Conservation (phyloP, 1,139 yeast species). For the Taphrina flavorubra region DNA sequence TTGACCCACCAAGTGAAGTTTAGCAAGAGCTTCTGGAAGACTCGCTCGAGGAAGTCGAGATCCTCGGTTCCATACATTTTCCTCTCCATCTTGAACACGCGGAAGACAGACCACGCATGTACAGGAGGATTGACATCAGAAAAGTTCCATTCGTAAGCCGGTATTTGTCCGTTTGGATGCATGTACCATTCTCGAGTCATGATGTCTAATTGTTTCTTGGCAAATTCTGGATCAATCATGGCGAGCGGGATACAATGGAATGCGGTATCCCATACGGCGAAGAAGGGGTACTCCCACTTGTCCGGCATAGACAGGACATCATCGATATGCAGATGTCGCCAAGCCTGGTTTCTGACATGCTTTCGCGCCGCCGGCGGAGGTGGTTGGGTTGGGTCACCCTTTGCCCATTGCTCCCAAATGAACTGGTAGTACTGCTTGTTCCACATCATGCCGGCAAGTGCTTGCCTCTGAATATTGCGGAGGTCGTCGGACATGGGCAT, state of each 20-base stretch:
- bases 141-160: constrained; percentile 98
- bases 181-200: constrained; percentile 95
- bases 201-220: constrained; percentile 85
- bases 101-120: constrained; percentile 94
- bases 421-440: constrained; percentile 91
- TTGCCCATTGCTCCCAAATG: constrained; percentile 84
- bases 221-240: constrained; percentile 93
- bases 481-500: constrained; percentile 82
- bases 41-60: constrained; percentile 82
- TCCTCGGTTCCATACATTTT: constrained; percentile 85
- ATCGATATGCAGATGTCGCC: constrained; percentile 89
- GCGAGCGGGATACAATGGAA: constrained; percentile 95
- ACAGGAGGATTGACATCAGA: constrained; percentile 97
- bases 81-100: constrained; percentile 87
- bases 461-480: constrained; percentile 88
- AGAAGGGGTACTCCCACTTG: constrained; percentile 96
- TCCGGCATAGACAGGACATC: constrained; percentile 91
- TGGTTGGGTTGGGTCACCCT: constrained; percentile 80
- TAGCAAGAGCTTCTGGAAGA: constrained; percentile 84
- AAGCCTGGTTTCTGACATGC: constrained; percentile 80
- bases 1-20: constrained; percentile 99
- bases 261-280: constrained; percentile 98
- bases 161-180: constrained; percentile 99
- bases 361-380: constrained; percentile 83
- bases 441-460: constrained; percentile 94